Conservation (phyloP, 1,139 yeast genomes). For the Torulaspora globosa region DNA sequence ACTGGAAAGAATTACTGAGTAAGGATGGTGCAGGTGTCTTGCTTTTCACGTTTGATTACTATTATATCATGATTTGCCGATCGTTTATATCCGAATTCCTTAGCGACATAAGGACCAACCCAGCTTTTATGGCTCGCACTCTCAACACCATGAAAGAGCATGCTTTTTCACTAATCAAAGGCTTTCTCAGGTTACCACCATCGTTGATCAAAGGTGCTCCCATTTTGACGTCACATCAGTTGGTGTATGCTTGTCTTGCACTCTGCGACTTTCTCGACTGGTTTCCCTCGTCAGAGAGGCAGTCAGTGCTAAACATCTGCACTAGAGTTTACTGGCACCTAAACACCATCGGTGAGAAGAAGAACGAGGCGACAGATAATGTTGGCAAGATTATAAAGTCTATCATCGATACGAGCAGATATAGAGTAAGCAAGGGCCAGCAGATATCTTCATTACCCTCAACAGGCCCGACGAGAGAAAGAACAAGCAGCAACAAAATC, state of each 20-base stretch:
- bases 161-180: conserved; percentile 42
- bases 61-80: conserved; percentile 43
- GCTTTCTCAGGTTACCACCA: conserved; percentile 43
- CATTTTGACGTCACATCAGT: conserved; percentile 45
- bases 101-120: conserved; percentile 19
- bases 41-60: conserved; percentile 44
- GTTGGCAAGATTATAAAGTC: conserved; percentile 50
- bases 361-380: conserved; percentile 53
- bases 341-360: conserved; percentile 49
- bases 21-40: conserved; percentile 46
- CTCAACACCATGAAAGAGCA: conserved; percentile 42
- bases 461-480: background rate
- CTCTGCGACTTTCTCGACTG: conserved; percentile 44
- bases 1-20: conserved; percentile 43
- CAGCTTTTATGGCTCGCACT: conserved; percentile 31
- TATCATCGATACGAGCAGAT: conserved; percentile 43
- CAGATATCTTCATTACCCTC: background rate
- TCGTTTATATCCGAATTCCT: conserved; percentile 36
- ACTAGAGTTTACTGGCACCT: conserved; percentile 53
- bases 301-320: conserved; percentile 42
- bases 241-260: conserved; percentile 50
- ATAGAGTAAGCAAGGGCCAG: conserved; percentile 16
- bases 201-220: conserved; percentile 50
- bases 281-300: conserved; percentile 39
- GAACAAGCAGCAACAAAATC: conserved; percentile 1